phyloP scores from a whole-genome alignment of 1,284 basidiomycete species.

The Ustilago esculenta region DNA sequence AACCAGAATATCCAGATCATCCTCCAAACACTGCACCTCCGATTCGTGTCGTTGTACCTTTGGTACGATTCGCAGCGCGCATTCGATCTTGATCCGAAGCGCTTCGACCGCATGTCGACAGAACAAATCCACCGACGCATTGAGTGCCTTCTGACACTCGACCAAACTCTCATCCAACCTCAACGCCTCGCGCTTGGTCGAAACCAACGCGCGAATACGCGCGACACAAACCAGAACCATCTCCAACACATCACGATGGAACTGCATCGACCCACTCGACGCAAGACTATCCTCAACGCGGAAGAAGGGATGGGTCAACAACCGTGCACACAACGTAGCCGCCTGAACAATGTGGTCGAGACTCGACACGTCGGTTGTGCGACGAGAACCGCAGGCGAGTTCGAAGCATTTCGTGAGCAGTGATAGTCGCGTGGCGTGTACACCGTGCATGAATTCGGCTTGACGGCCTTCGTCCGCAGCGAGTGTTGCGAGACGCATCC shows the following conservation, averaged over 20 bases:
- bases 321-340: slow-evolving; percentile 73
- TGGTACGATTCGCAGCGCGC: slow-evolving; percentile 60
- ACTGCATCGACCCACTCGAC: slow-evolving; percentile 74
- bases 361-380: slow-evolving; percentile 20
- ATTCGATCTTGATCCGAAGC: slow-evolving; percentile 76
- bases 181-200: slow-evolving; percentile 7
- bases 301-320: slow-evolving; percentile 79
- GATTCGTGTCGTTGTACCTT: slow-evolving; percentile 73
- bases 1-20: slow-evolving; percentile 81
- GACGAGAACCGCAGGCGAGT: slow-evolving; percentile 73
- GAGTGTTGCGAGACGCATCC: slow-evolving; percentile 43
- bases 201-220: slow-evolving; percentile 28
- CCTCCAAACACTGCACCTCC: slow-evolving; percentile 71
- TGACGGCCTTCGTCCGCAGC: slow-evolving; percentile 77
- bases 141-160: slow-evolving; percentile 71
- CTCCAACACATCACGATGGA: slow-evolving; percentile 72
- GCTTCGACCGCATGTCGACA: slow-evolving; percentile 74
- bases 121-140: slow-evolving; percentile 83
- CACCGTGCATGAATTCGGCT: slow-evolving; percentile 84
- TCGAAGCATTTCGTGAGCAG: slow-evolving; percentile 81
- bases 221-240: slow-evolving; percentile 45
- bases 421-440: slow-evolving; percentile 80
- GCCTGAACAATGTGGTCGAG: slow-evolving; percentile 74
- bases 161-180: slow-evolving; percentile 32
- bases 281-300: slow-evolving; percentile 80